Conservation (phyloP, 2,329 filamentous ascomycete species). For the Aureobasidium namibiae region DNA sequence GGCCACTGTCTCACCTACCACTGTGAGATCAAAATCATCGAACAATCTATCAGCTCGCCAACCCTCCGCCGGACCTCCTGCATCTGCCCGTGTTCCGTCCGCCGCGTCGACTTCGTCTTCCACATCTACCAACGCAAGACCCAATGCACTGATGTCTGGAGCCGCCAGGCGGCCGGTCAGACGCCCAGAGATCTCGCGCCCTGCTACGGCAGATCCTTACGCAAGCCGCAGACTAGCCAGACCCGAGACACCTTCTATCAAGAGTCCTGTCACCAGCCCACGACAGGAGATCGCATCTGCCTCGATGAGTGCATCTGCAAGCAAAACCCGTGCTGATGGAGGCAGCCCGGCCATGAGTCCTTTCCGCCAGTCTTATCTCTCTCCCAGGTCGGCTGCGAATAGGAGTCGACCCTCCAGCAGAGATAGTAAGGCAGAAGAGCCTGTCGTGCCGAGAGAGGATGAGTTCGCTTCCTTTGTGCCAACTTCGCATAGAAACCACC, state of each 20-base stretch:
- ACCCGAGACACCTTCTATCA: constrained; percentile 38
- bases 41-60: constrained; percentile 13
- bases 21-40: constrained; percentile 23
- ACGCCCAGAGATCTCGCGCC: constrained; percentile 38
- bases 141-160: constrained; percentile 47
- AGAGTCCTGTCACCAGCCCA: constrained; percentile 39
- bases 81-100: constrained; percentile 18
- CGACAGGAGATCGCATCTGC: constrained; percentile 24
- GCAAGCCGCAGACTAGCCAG: constrained; percentile 29
- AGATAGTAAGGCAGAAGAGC: constrained; percentile 20
- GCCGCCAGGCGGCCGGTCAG: constrained; percentile 45
- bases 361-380: constrained; percentile 5
- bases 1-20: constrained; percentile 42
- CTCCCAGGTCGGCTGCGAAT: constrained; percentile 9
- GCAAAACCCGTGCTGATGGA: constrained; percentile 11
- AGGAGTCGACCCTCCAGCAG: constrained; percentile 26
- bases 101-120: constrained; percentile 24
- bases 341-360: constrained; percentile 15
- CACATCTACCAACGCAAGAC: constrained; percentile 22
- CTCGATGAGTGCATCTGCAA: constrained; percentile 14
- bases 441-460: constrained; percentile 29
- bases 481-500: constrained; percentile 22
- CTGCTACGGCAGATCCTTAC: constrained; percentile 49
- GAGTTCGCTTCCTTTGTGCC: constrained; percentile 42
- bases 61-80: background rate